Conservation (phyloP, 202 grass and related monocot species). For the Cymbopogon flexuosus region DNA sequence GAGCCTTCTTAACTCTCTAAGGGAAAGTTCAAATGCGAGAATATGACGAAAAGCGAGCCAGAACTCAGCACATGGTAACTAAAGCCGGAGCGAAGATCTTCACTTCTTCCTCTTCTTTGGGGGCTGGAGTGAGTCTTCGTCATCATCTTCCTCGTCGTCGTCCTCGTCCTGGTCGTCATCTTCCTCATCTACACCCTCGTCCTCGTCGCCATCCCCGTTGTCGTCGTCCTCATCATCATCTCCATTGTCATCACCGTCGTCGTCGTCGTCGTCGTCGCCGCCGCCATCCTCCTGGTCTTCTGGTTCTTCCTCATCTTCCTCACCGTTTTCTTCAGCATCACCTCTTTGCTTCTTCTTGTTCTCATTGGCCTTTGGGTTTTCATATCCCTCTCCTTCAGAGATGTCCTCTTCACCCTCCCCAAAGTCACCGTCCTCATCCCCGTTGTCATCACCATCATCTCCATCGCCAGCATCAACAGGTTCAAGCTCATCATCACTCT, state of each 20-base stretch:
- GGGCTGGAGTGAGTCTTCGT: constrained; percentile 61
- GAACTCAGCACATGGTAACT: constrained; percentile 40
- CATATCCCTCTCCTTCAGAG: constrained; percentile 57
- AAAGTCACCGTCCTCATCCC: constrained; percentile 49
- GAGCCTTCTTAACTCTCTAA: constrained; percentile 39
- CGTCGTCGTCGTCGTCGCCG: background rate
- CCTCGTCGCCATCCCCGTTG: constrained; percentile 17
- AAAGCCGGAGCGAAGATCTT: constrained; percentile 36
- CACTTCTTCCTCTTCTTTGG: constrained; percentile 80
- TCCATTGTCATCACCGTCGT: background rate
- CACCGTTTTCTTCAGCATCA: constrained; percentile 53
- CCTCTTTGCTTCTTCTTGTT: constrained; percentile 48
- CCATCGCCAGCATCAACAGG: constrained; percentile 56
- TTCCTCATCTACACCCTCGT: constrained; percentile 1
- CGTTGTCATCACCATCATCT: constrained; percentile 35
- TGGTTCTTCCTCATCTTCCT: constrained; percentile 46
- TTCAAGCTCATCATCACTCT: constrained; percentile 31
- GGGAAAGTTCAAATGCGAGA: constrained; percentile 33
- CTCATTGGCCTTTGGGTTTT: constrained; percentile 41
- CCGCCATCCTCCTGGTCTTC: constrained; percentile 38
- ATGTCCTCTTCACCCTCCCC: constrained; percentile 59
- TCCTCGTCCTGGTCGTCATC: constrained; percentile 21
- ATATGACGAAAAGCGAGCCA: constrained; percentile 21
- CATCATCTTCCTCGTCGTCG: constrained; percentile 45
- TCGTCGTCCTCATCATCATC: constrained; percentile 16